Evolutionary conservation across 768 basidiomycete genomes (phyloP), one percentile per base, ranked within the genome.

Genomic region (Phlegmacium glaucopus): DNA sequence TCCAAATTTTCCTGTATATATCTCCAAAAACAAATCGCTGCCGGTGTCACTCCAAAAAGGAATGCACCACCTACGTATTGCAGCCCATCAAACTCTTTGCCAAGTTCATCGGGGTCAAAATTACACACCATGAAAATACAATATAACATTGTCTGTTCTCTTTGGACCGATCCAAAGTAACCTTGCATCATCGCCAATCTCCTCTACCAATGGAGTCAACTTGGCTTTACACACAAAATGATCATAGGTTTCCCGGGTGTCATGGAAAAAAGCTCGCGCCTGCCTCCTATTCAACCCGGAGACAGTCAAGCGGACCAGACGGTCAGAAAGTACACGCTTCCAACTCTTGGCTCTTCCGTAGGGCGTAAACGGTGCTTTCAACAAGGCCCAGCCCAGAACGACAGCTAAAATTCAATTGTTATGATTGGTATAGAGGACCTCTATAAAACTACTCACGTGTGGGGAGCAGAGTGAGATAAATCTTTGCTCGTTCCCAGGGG

Each of bases 21-120:
- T 29, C 56, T 46, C 53, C 54, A 61, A 40, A 66, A 63, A 41
- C 42, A 44, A 0, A 50, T 48, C 12, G 54, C 49, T 3, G 50
- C 43, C 4, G 43, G 39, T 18, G 49, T 48, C 42, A 48, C 11
- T 9, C 50, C 49, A 25, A 54, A 47, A 4, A 55, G 18, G 32
- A 54, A 59, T 1, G 47, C 58, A 18, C 60, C 60, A 18, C 57
- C 53, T 58, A 37, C 17, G 22, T 22, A 22, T 22, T 22, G 22
- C 22, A 22, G 5, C 5, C n/a, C 5, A 5, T 22, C 22, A 22
- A 22, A 22, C 22, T 22, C 22, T 22, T 5, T 2, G 22, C 22
- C 22, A 22, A n/a, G 22, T 22, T 22, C 5, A 22, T 22, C 22
- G 22, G 32, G 2, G 6, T n/a, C 6, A 34, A 34, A n/a, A 1